Base-by-base conservation (phyloP, 2,329 filamentous ascomycete species). In the Ceratocystis albifundus region DNA sequence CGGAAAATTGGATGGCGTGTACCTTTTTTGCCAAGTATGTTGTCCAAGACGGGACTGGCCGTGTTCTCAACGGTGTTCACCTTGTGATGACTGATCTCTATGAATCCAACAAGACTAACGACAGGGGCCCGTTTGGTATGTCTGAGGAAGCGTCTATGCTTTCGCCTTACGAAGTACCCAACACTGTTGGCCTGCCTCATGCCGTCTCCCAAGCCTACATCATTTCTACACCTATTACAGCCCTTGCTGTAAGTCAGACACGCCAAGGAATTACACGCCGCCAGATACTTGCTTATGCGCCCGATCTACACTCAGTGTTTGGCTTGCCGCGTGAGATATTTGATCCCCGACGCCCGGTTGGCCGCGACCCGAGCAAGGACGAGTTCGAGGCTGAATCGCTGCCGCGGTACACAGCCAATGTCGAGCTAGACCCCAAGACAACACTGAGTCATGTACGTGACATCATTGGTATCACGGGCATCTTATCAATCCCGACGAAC, bases 1-100 rank as follows among this genome's bases (percentile, higher is more conserved):
- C 91, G 0, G 94, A 99, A 79, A 97, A 99, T 76, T 97, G 93
- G 91, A 92, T 95, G 72, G 82, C 87, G 5, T 97, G 96, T 78
- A 88, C 90, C 6, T 89, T 92, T 75, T 88, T 83, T 71, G 83
- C 81, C 45, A 77, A 83, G 71, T 86, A 86, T 72, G 76, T 77
- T 2, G 79, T 86, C 41, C 76, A 79, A 55, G 82, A 86, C 69
- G 77, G 80, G 28, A 73, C 74, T 20, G 70, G 70, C 1, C 72
- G 77, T 2, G 76, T 80, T n/a, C 83, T 92, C 68, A 90, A 90
- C 75, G 92, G 92, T 46, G 89, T 96, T 75, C 90, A 96, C 71
- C 81, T 97, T 6, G 82, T 92, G 22, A 82, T 96, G 10, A 87
- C 89, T 0, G 93, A 99, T 73, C 83, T 99, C 45, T 97, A 92